Percentiles rank a stretch among this genome's conserved stretches.
Conservation (phyloP, 768 basidiomycete species). For the Tulasnella sp. region DNA sequence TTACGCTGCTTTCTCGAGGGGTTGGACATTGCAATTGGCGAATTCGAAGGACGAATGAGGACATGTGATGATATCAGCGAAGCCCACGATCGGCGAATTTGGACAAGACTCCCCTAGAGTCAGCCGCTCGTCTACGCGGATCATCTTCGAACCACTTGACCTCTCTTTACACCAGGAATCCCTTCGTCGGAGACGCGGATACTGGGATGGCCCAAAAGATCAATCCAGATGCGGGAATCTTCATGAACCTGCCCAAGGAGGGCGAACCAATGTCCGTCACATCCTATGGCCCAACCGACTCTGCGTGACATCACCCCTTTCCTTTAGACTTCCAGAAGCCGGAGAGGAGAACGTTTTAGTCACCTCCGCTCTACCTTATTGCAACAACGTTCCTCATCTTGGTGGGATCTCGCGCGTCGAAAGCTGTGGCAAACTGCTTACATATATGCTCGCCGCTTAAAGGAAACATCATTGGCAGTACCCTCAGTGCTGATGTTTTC, state of each 20-base stretch:
- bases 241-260: conserved; percentile 33
- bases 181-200: neutral
- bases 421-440: neutral
- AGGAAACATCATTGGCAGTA: conserved; percentile 92
- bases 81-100: neutral
- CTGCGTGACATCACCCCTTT: neutral
- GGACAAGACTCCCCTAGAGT: neutral
- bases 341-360: conserved; percentile 84
- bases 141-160: neutral
- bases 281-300: neutral
- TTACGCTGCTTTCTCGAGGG: neutral
- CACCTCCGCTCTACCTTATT: conserved; percentile 91
- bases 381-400: conserved; percentile 95
- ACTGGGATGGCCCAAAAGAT: neutral
- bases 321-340: conserved; percentile 55
- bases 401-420: conserved; percentile 36
- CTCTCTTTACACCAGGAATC: neutral
- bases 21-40: neutral
- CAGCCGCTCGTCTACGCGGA: neutral
- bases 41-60: neutral
- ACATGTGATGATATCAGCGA: neutral
- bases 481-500: conserved; percentile 93
- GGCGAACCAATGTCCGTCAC: conserved; percentile 34
- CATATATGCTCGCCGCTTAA: neutral
- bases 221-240: conserved; percentile 27